A percentile compares a stretch with the other conserved stretches of the same genome.
These are phyloP conservation scores for Ogataea henricii DNA, from an alignment of 805 yeast genomes.

Conservation along the genomic window DNA sequence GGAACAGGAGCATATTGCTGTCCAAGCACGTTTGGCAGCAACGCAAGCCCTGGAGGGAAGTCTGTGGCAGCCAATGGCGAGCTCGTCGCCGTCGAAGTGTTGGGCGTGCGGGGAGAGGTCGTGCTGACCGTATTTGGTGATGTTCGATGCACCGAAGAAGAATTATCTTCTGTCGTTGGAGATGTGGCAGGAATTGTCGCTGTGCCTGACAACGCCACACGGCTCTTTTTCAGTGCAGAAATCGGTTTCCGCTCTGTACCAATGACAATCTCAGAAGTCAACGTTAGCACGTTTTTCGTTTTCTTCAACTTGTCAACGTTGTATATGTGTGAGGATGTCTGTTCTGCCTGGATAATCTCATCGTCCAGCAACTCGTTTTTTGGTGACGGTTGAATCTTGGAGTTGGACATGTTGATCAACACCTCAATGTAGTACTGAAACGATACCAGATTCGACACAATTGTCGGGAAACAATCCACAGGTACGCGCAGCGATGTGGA, in stretches of 20 bases:
- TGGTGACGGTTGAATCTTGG: conserved; percentile 23
- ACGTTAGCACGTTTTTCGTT: conserved; percentile 74
- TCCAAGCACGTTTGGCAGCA: conserved; percentile 6
- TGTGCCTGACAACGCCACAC: neutral
- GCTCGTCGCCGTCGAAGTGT: conserved; percentile 5
- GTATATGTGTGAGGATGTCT: conserved; percentile 43
- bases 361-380: conserved; percentile 25
- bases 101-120: conserved; percentile 9
- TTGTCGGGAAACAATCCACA: conserved; percentile 83
- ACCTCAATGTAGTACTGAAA: conserved; percentile 87
- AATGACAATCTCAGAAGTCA: conserved; percentile 75
- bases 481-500: conserved; percentile 73
- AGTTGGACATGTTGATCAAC: conserved; percentile 72
- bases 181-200: neutral
- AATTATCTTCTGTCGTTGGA: neutral
- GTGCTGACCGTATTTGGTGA: conserved; percentile 4
- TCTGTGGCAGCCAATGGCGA: conserved; percentile 10
- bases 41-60: conserved; percentile 4
- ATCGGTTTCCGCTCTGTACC: conserved; percentile 67
- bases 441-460: conserved; percentile 66
- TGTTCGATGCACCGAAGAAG: conserved; percentile 6
- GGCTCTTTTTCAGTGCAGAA: conserved; percentile 28
- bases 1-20: conserved; percentile 15
- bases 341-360: conserved; percentile 25
- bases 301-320: conserved; percentile 81